Evolutionary conservation across 1,284 basidiomycete genomes (phyloP).

Genomic region (Pyrrhoderma noxium): DNA sequence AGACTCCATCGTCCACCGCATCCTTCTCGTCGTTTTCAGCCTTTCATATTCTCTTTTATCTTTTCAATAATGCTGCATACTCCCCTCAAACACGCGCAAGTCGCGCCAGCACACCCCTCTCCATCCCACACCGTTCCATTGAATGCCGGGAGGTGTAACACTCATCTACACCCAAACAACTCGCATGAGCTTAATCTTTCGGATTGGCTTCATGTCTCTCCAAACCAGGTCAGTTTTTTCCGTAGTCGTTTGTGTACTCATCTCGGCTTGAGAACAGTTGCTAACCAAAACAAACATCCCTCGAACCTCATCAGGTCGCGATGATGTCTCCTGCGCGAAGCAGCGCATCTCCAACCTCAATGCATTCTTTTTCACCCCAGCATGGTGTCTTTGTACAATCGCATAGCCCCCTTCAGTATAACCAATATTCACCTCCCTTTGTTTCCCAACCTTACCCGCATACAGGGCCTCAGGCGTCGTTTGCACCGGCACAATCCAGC

Average conservation of each 20-base stretch:
- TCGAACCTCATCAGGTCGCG: slow-evolving; percentile 6
- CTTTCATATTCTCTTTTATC: neutral
- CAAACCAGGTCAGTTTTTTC: slow-evolving; percentile 10
- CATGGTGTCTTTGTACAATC: slow-evolving; percentile 1
- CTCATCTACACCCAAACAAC: neutral
- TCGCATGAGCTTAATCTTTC: slow-evolving; percentile 11
- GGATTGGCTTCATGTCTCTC: slow-evolving; percentile 16
- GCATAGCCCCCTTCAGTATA: slow-evolving; percentile 3
- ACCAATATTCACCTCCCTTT: too few relatives aligned
- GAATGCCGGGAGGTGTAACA: slow-evolving; percentile 1
- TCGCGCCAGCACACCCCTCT: slow-evolving; percentile 3
- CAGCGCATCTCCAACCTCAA: neutral
- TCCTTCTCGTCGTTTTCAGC: neutral
- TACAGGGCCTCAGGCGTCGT: too few relatives aligned
- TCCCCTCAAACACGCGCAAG: slow-evolving; percentile 11
- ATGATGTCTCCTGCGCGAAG: slow-evolving; percentile 9
- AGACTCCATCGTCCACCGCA: neutral
- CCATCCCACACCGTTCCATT: slow-evolving; percentile 7
- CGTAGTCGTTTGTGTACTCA: neutral
- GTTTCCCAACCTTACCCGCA: too few relatives aligned
- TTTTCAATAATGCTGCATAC: slow-evolving; percentile 5
- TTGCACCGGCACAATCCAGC: too few relatives aligned
- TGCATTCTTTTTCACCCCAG: slow-evolving; percentile 7
- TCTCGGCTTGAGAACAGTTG: neutral
- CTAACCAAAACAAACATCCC: neutral